Percentiles rank a stretch among this genome's conserved stretches.
Evolutionary conservation across 768 basidiomycete genomes (phyloP).

Genomic region (Macrolepiota albuminosa): DNA sequence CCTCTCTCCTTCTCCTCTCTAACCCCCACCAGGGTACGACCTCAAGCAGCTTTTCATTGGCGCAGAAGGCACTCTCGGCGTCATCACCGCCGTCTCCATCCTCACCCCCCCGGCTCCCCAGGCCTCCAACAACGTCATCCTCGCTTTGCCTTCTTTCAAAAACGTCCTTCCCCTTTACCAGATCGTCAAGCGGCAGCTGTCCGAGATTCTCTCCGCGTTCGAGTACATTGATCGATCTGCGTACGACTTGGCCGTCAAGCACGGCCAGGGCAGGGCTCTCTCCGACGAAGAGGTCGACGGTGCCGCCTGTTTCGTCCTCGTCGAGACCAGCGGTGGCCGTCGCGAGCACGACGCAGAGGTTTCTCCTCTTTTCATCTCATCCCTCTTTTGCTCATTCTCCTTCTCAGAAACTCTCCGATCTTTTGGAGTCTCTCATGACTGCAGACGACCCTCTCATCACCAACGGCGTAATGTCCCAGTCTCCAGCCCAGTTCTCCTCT

Average conservation of each 20-base stretch:
- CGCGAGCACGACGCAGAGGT: constrained; percentile 94
- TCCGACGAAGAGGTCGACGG: constrained; percentile 69
- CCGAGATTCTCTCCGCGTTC: constrained; percentile 96
- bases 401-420: constrained; percentile 75
- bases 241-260: constrained; percentile 79
- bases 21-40: constrained; percentile 70
- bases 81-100: constrained; percentile 94
- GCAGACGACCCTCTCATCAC: constrained; percentile 73
- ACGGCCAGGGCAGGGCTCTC: constrained; percentile 76
- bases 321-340: constrained; percentile 92
- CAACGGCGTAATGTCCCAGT: constrained; percentile 90
- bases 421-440: constrained; percentile 75
- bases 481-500: constrained; percentile 81
- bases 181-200: constrained; percentile 74
- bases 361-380: neutral
- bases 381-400: neutral
- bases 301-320: constrained; percentile 84
- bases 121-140: constrained; percentile 87
- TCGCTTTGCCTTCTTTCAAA: constrained; percentile 83
- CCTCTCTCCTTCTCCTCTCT: neutral
- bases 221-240: constrained; percentile 91
- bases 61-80: constrained; percentile 92
- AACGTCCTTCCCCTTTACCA: constrained; percentile 85
- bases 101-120: constrained; percentile 80
- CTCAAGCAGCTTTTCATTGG: constrained; percentile 98